A percentile compares a stretch with the other conserved stretches of the same genome.
phyloP scores from a whole-genome alignment of 345 rosid species.

The Aurinia saxatilis region DNA sequence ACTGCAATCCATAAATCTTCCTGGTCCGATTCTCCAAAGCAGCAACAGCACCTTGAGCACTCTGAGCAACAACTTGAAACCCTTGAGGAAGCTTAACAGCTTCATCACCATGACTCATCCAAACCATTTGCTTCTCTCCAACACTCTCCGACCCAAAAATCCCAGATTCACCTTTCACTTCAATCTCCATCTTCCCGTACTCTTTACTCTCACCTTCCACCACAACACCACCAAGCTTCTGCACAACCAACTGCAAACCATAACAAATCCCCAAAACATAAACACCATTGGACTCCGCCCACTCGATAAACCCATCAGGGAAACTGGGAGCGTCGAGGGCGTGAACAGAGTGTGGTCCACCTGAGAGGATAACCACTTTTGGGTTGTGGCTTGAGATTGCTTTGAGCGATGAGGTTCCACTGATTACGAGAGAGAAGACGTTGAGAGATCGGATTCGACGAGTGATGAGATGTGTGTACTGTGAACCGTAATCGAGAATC shows the following conservation, averaged over 20 bases:
- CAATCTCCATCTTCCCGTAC: constrained; percentile 95
- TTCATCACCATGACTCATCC: constrained; percentile 99
- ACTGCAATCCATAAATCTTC: constrained; percentile 85
- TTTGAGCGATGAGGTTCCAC: constrained; percentile 70
- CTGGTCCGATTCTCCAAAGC: constrained; percentile 53
- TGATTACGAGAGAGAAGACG: constrained; percentile 76
- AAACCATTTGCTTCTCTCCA: constrained; percentile 74
- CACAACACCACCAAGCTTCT: constrained; percentile 75
- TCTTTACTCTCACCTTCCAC: constrained; percentile 73
- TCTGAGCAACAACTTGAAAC: constrained; percentile 67
- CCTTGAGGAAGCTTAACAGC: constrained; percentile 62
- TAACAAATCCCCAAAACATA: constrained; percentile 79
- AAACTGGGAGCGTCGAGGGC: constrained; percentile 58
- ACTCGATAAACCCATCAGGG: constrained; percentile 63
- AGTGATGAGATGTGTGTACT: constrained; percentile 88
- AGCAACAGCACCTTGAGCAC: constrained; percentile 76
- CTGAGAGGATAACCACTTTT: constrained; percentile 79
- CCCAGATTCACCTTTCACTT: constrained; percentile 42
- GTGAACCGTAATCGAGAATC: constrained; percentile 92
- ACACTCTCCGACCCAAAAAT: constrained; percentile 53
- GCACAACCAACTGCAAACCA: constrained; percentile 81
- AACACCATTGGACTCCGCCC: constrained; percentile 55
- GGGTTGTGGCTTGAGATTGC: constrained; percentile 57
- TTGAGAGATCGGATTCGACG: constrained; percentile 86
- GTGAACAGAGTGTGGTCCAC: constrained; percentile 95